Evolutionary conservation across 495 filamentous ascomycete genomes (phyloP).

Genomic region (Neurospora sp.): DNA sequence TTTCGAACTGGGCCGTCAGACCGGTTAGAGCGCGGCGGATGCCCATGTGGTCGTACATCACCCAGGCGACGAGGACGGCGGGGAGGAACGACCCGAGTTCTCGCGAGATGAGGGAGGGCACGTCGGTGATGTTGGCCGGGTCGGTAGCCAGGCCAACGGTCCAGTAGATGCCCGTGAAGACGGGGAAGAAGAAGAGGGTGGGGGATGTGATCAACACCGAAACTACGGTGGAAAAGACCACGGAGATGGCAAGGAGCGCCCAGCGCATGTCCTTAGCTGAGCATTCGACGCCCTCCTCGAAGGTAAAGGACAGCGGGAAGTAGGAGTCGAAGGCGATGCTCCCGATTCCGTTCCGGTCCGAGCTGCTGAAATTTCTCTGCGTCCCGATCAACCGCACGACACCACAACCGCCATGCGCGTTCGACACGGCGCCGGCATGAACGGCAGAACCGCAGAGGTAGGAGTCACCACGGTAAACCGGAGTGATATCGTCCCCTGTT

Average conservation of each 20-base stretch:
- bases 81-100: conserved; percentile 67
- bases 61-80: conserved; percentile 62
- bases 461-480: conserved; percentile 41
- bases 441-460: conserved; percentile 76
- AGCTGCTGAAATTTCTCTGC: conserved; percentile 6
- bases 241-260: conserved; percentile 63
- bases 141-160: conserved; percentile 75
- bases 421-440: conserved; percentile 33
- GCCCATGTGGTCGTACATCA: conserved; percentile 63
- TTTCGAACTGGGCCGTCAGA: conserved; percentile 58
- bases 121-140: conserved; percentile 48
- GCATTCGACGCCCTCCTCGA: conserved; percentile 43
- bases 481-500: conserved; percentile 19
- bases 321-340: conserved; percentile 33
- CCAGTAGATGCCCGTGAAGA: conserved; percentile 64
- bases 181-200: conserved; percentile 58
- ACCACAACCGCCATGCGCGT: conserved; percentile 61
- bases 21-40: conserved; percentile 40
- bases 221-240: conserved; percentile 53
- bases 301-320: conserved; percentile 57
- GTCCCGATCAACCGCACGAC: conserved; percentile 9
- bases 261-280: conserved; percentile 56
- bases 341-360: conserved; percentile 13
- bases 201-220: conserved; percentile 62
- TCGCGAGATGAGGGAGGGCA: conserved; percentile 48